phyloP scores from a whole-genome alignment of 208 protist genomes.

The Phytomonas francai region DNA sequence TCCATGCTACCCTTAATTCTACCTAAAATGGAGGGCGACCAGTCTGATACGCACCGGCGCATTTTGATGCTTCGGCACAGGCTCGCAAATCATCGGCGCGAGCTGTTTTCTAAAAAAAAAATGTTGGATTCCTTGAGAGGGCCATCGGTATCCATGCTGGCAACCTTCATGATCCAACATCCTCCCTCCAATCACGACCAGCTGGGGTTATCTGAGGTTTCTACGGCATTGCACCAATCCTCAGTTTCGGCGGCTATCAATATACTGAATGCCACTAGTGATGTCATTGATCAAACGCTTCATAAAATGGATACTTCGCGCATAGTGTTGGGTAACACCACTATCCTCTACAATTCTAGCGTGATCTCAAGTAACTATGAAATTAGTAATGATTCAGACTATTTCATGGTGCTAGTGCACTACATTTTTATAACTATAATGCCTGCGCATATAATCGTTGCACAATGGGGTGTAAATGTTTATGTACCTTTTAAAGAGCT shows the following conservation, averaged over 20 bases:
- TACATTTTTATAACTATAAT: conserved; percentile 38
- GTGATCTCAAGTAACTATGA: conserved; percentile 30
- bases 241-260: neutral
- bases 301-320: conserved; percentile 36
- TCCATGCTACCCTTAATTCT: conserved; percentile 45
- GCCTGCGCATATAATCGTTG: conserved; percentile 43
- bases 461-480: conserved; percentile 68
- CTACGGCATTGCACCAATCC: neutral
- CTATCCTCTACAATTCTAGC: conserved; percentile 53
- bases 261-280: neutral
- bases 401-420: conserved; percentile 33
- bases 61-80: conserved; percentile 43
- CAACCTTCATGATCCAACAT: conserved; percentile 20
- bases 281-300: conserved; percentile 14
- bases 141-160: conserved; percentile 24
- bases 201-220: neutral
- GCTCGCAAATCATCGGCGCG: conserved; percentile 33
- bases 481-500: conserved; percentile 27
- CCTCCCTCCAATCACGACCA: neutral
- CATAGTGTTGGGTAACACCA: conserved; percentile 43
- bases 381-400: conserved; percentile 38
- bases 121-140: conserved; percentile 31
- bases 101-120: conserved; percentile 41
- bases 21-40: conserved; percentile 41
- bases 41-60: conserved; percentile 53